These are phyloP conservation scores for Cladophialophora bantiana DNA, from an alignment of 2,329 filamentous ascomycete genomes.

Conservation along the genomic window DNA sequence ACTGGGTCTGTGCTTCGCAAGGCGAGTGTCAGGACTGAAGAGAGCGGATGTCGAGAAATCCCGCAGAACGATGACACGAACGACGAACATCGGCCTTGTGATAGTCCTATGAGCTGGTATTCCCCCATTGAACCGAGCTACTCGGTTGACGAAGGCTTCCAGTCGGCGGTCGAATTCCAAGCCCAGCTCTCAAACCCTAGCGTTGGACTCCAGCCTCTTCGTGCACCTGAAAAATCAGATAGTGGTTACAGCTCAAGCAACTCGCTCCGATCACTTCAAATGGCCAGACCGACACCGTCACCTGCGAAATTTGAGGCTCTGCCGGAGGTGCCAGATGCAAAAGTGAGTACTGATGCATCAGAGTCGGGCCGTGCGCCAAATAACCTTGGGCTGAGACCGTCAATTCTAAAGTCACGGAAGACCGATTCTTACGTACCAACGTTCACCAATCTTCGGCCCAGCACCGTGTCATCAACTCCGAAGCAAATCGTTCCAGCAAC, in stretches of 20 bases:
- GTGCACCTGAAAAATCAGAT: constrained; percentile 34
- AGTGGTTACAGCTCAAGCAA: constrained; percentile 41
- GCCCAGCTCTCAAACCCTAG: constrained; percentile 17
- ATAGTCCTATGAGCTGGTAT: constrained; percentile 25
- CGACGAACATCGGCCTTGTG: constrained; percentile 10
- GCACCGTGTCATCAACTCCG: constrained; percentile 1
- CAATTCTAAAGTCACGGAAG: constrained; percentile 31
- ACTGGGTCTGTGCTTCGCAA: constrained; percentile 32
- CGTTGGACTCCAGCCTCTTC: constrained; percentile 23
- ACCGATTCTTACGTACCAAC: constrained; percentile 25
- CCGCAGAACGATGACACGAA: neutral
- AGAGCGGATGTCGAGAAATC: neutral
- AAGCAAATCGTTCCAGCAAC: neutral
- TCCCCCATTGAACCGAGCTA: constrained; percentile 23
- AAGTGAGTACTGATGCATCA: neutral
- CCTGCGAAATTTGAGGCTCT: constrained; percentile 6
- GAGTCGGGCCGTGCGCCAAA: neutral
- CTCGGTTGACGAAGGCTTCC: constrained; percentile 25
- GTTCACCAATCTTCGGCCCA: constrained; percentile 23
- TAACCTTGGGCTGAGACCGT: constrained; percentile 4
- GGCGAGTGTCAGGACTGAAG: constrained; percentile 7
- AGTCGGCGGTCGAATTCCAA: constrained; percentile 33
- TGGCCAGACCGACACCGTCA: constrained; percentile 8
- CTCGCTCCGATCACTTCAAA: constrained; percentile 34
- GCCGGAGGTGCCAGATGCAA: constrained; percentile 7